These are phyloP conservation scores for Umbelopsis isabellina DNA, from an alignment of 192 early-diverging fungal species.

Conservation along the genomic window DNA sequence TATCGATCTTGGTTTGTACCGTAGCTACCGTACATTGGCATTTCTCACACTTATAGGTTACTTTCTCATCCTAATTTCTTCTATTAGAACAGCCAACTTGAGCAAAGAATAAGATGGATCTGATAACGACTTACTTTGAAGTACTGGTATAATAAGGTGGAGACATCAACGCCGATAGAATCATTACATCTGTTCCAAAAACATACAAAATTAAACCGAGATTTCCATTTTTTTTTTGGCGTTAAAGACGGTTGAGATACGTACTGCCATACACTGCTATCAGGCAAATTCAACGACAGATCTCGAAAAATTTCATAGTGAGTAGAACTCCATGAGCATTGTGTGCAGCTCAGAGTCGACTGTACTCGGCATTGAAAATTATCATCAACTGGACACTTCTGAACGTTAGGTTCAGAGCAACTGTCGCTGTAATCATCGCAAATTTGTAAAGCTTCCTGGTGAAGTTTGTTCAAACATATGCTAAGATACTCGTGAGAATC, in stretches of 20 bases:
- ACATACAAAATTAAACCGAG: background rate
- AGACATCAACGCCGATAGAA: conserved; percentile 17
- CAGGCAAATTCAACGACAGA: conserved; percentile 17
- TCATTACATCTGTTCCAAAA: conserved; percentile 11
- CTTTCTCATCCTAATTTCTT: conserved; percentile 16
- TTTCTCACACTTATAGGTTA: conserved; percentile 23
- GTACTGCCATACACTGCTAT: conserved; percentile 20
- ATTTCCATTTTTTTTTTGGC: too few relatives aligned
- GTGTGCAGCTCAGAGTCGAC: conserved; percentile 10
- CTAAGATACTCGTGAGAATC: conserved; percentile 23
- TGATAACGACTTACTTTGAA: background rate
- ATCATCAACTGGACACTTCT: conserved; percentile 1
- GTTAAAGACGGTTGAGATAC: background rate
- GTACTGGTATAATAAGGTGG: conserved; percentile 5
- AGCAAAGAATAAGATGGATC: background rate
- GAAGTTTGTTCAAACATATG: conserved; percentile 22
- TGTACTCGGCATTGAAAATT: conserved; percentile 24
- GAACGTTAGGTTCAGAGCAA: background rate
- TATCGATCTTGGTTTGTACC: conserved; percentile 12
- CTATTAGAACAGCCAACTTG: background rate
- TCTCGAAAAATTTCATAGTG: conserved; percentile 25
- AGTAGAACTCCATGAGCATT: conserved; percentile 7
- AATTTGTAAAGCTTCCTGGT: background rate
- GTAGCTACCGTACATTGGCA: conserved; percentile 14
- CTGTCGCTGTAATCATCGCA: background rate